Percentiles rank a stretch among this genome's conserved stretches.
phyloP scores from a whole-genome alignment of 78 protist genomes.

The Anaeramoeba ignava region DNA sequence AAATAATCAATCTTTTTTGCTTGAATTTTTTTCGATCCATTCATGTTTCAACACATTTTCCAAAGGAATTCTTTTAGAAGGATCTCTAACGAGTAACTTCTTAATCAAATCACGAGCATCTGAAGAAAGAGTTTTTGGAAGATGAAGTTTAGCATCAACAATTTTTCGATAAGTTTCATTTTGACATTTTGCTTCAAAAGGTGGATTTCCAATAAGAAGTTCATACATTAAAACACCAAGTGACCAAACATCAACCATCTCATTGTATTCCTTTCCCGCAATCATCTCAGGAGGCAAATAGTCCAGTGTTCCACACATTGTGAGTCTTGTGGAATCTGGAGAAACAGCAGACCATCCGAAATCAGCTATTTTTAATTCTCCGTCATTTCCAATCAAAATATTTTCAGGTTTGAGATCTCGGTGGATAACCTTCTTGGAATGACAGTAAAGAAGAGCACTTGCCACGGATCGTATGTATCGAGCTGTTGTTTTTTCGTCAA shows the following conservation, averaged over 20 bases:
- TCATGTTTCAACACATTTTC: neutral
- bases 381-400: constrained; percentile 22
- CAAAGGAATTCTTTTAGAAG: neutral
- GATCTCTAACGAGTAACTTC: constrained; percentile 3
- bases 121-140: constrained; percentile 32
- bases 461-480: constrained; percentile 62
- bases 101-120: constrained; percentile 42
- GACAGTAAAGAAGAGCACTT: constrained; percentile 60
- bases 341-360: constrained; percentile 93
- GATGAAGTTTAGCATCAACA: constrained; percentile 21
- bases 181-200: constrained; percentile 34
- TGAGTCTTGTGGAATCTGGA: constrained; percentile 1
- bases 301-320: constrained; percentile 87
- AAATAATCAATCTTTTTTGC: neutral
- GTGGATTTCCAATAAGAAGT: constrained; percentile 71
- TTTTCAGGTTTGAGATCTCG: constrained; percentile 79
- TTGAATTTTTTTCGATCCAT: neutral
- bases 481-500: constrained; percentile 47
- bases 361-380: constrained; percentile 86
- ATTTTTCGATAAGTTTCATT: constrained; percentile 34
- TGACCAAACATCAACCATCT: constrained; percentile 69
- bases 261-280: constrained; percentile 50
- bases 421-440: constrained; percentile 75
- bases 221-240: constrained; percentile 78
- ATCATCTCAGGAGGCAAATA: constrained; percentile 90